Base-by-base conservation (phyloP, 2,329 filamentous ascomycete species). In the Macrophomina tecta region DNA sequence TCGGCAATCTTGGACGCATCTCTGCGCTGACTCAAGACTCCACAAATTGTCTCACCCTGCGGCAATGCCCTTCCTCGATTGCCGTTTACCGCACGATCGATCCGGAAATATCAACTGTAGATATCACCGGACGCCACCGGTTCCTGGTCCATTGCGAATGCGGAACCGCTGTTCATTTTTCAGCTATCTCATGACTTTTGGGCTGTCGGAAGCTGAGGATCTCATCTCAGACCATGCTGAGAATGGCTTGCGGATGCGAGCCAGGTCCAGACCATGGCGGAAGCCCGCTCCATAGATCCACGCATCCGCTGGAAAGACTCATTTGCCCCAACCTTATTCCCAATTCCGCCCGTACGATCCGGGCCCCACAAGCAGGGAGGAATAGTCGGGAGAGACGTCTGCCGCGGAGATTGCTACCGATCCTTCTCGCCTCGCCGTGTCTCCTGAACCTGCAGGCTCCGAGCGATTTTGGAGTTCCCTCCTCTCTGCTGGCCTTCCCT, bases 1-100 rank as follows among this genome's bases (percentile, higher is more conserved):
- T 62, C 58, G 58, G 58, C 58, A 62, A 62, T 62, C 58, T 62
- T 62, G 58, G 32, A 51, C 48, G n/a, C 58, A 62, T 62, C 58
- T 45, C 58, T 62, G 45, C 16, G n/a, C 23, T 49, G 58, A 38
- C 58, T 62, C 45, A 23, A 36, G 45, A 62, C 42, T 62, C 58
- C 58, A 62, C 58, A 62, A 49, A 62, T 38, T 49, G 42, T 62
- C 58, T 62, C 58, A 62, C 30, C 28, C n/a, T 62, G 58, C 45
- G 45, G 58, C 42, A 5, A 49, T 28, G 32, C 18, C 30, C n/a
- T 60, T 12, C 36, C 30, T 38, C 58, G 58, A 62, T 62, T 18
- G 23, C 45, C 5, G 58, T 32, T 38, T 14, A n/a, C 28, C 42
- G 56, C 56, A 61, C 56, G 40, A 23, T 45, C 38, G 56, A 61